Conservation (phyloP, 495 filamentous ascomycete genomes). For the Neurospora intermedia region DNA sequence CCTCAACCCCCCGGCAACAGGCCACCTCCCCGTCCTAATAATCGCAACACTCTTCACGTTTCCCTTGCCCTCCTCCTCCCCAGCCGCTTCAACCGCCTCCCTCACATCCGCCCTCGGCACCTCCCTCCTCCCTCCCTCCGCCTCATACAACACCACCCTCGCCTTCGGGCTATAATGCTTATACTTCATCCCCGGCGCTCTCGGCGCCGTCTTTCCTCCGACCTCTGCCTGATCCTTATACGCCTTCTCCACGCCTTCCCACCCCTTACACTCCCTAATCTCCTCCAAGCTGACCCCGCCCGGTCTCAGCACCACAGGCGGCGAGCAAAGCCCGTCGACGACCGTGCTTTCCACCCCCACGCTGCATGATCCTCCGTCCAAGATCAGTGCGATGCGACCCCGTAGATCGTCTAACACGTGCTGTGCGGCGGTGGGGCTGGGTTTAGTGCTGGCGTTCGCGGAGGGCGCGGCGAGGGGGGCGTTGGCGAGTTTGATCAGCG, state of each 20-base stretch:
- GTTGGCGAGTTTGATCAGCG: slow-evolving; percentile 66
- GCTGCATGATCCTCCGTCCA: slow-evolving; percentile 76
- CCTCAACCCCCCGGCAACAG: slow-evolving; percentile 20
- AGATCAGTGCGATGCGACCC: slow-evolving; percentile 74
- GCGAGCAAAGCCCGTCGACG: slow-evolving; percentile 73
- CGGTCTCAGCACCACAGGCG: slow-evolving; percentile 74
- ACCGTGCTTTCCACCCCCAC: slow-evolving; percentile 97
- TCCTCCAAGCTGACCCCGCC: slow-evolving; percentile 87
- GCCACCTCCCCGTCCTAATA: slow-evolving; percentile 36
- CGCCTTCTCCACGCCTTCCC: slow-evolving; percentile 63
- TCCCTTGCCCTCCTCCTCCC: not conserved
- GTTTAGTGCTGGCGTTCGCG: slow-evolving; percentile 87
- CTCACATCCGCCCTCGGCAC: slow-evolving; percentile 12
- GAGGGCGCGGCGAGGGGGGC: slow-evolving; percentile 86
- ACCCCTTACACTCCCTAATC: slow-evolving; percentile 50
- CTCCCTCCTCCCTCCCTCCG: slow-evolving; percentile 12
- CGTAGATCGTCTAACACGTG: slow-evolving; percentile 82
- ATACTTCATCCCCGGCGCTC: slow-evolving; percentile 98
- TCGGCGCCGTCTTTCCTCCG: slow-evolving; percentile 45
- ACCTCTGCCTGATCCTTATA: slow-evolving; percentile 58
- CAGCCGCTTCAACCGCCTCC: not conserved
- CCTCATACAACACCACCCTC: slow-evolving; percentile 72
- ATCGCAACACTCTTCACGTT: slow-evolving; percentile 21
- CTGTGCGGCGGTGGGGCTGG: slow-evolving; percentile 76
- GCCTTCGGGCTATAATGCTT: slow-evolving; percentile 93